phyloP scores from a whole-genome alignment of 441 rosid species.

The Adansonia madagascariensis region DNA sequence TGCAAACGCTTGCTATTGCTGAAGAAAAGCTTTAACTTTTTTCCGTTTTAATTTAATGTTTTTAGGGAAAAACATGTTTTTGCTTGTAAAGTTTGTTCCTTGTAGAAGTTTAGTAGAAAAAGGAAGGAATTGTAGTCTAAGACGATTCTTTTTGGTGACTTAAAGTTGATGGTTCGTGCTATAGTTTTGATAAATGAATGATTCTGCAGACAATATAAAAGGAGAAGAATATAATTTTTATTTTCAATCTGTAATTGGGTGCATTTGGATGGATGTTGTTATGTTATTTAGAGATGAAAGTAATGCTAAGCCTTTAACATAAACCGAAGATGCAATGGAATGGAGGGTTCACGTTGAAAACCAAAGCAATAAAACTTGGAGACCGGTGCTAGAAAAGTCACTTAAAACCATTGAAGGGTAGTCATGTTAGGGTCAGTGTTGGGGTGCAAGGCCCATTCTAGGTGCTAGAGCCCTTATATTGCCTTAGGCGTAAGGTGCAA shows the following conservation, averaged over 20 bases:
- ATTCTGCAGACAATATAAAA: background rate
- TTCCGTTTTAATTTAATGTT: background rate
- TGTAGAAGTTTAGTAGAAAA: background rate
- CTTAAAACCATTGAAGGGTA: background rate
- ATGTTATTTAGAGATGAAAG: background rate
- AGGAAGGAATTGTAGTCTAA: background rate
- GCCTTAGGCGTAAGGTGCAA: no score
- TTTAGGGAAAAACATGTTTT: background rate
- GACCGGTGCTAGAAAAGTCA: background rate
- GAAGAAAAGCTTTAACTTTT: background rate
- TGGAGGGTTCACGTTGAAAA: background rate
- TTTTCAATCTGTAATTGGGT: background rate
- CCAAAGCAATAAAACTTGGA: slow-evolving; percentile 4
- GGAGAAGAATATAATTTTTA: background rate
- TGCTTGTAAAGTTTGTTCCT: background rate
- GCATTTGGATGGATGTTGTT: background rate
- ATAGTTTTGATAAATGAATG: background rate
- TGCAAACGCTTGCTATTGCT: background rate
- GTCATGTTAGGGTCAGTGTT: background rate
- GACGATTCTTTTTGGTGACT: background rate
- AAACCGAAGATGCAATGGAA: background rate
- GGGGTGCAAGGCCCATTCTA: no score
- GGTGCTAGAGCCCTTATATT: no score
- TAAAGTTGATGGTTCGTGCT: background rate
- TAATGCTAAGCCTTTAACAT: background rate